These are phyloP conservation scores for Leptographium lundbergii DNA, from an alignment of 2,329 filamentous ascomycete species.

Conservation along the genomic window DNA sequence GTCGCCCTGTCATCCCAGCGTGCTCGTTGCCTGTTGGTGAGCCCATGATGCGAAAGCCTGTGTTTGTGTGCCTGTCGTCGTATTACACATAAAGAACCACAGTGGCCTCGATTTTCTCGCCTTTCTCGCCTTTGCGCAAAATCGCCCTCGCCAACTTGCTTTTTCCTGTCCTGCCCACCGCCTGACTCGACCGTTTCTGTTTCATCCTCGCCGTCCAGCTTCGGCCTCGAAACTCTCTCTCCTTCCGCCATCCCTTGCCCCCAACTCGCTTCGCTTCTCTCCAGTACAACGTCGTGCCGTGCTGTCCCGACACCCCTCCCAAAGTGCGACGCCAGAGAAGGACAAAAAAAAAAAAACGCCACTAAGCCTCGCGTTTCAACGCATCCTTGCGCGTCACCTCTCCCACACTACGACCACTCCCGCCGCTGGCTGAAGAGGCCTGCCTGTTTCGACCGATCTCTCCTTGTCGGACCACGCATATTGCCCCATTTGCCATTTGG, in stretches of 20 bases:
- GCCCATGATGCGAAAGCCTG: background rate
- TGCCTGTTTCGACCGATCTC: no score
- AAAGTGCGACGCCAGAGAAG: background rate
- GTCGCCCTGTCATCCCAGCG: background rate
- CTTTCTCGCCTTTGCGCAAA: background rate
- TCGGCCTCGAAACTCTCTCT: background rate
- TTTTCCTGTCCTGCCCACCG: background rate
- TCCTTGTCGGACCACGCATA: no score
- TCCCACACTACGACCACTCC: no score
- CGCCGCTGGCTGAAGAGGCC: no score
- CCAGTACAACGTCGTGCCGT: background rate
- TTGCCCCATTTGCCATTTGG: no score
- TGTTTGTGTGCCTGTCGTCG: background rate
- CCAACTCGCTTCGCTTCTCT: background rate
- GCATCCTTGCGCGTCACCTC: no score
- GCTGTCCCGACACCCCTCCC: background rate
- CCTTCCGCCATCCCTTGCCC: background rate
- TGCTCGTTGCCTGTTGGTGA: background rate
- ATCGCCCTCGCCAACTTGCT: background rate
- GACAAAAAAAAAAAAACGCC: background rate
- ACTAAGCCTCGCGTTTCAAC: no score
- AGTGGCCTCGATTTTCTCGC: background rate
- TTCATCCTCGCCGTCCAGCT: background rate
- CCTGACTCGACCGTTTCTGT: background rate
- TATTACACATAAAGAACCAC: background rate